phyloP scores from a whole-genome alignment of 1,284 basidiomycete species.

The Irpex rosettiformis region DNA sequence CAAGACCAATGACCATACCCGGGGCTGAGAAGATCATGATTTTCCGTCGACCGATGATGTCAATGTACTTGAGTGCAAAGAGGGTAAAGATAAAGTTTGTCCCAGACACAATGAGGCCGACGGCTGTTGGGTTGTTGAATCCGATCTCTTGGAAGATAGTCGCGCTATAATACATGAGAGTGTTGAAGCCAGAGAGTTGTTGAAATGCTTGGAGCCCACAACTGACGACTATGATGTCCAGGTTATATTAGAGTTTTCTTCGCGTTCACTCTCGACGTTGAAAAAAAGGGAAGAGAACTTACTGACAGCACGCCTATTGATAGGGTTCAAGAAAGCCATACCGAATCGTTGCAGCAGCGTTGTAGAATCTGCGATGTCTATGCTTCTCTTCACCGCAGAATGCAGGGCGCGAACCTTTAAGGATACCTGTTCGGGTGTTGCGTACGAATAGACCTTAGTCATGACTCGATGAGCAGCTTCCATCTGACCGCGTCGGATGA shows the following conservation, averaged over 20 bases:
- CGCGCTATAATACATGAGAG: slow-evolving; percentile 62
- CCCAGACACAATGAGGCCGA: slow-evolving; percentile 73
- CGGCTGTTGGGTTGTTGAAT: slow-evolving; percentile 77
- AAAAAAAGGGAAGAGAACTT: slow-evolving; percentile 26
- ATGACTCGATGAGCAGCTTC: slow-evolving; percentile 51
- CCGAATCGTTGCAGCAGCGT: slow-evolving; percentile 54
- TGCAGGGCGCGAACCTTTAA: slow-evolving; percentile 53
- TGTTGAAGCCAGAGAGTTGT: slow-evolving; percentile 72
- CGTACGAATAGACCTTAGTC: slow-evolving; percentile 63
- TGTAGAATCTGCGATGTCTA: slow-evolving; percentile 59
- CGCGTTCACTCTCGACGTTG: too few species aligned
- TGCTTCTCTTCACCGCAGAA: slow-evolving; percentile 61
- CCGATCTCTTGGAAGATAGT: slow-evolving; percentile 80
- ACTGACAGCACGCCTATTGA: slow-evolving; percentile 73
- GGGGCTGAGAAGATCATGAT: slow-evolving; percentile 80
- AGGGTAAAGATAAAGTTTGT: slow-evolving; percentile 85
- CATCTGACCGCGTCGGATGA: slow-evolving; percentile 54
- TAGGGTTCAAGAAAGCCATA: slow-evolving; percentile 52
- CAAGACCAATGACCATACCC: slow-evolving; percentile 72
- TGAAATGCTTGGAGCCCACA: slow-evolving; percentile 83
- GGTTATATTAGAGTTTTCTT: too few species aligned
- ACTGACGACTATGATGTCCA: slow-evolving; percentile 62
- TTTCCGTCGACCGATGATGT: slow-evolving; percentile 70
- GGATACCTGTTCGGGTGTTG: slow-evolving; percentile 60
- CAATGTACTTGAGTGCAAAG: slow-evolving; percentile 79